phyloP scores from a whole-genome alignment of 2,329 filamentous ascomycete species.

The Trichoderma simmonsii region DNA sequence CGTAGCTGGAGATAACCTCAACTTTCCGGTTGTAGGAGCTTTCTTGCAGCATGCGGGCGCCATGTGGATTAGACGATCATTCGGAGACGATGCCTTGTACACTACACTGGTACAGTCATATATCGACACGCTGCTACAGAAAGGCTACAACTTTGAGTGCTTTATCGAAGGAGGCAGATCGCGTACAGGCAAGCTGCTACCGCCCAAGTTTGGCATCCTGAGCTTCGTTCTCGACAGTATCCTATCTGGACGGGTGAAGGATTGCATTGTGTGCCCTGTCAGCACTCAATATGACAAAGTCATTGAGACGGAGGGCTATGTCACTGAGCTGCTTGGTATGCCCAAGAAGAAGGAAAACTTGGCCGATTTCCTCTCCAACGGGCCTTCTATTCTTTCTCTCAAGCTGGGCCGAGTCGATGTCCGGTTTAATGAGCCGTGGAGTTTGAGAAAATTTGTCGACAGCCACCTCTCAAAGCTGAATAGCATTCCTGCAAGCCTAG shows the following conservation, averaged over 20 bases:
- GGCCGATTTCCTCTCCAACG: slow-evolving; percentile 78
- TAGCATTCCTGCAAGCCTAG: slow-evolving; percentile 38
- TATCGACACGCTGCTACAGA: slow-evolving; percentile 85
- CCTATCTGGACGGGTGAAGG: slow-evolving; percentile 80
- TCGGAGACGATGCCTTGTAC: slow-evolving; percentile 89
- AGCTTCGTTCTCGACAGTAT: slow-evolving; percentile 89
- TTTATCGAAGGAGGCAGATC: slow-evolving; percentile 96
- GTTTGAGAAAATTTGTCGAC: slow-evolving; percentile 74
- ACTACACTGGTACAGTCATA: slow-evolving; percentile 92
- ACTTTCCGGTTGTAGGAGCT: slow-evolving; percentile 83
- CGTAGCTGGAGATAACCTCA: slow-evolving; percentile 93
- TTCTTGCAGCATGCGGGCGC: slow-evolving; percentile 96
- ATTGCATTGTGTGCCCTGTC: slow-evolving; percentile 91
- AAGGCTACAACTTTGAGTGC: slow-evolving; percentile 93
- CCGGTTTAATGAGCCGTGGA: slow-evolving; percentile 96
- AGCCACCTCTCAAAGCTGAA: slow-evolving; percentile 64
- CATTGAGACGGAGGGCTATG: slow-evolving; percentile 95
- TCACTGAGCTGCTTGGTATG: slow-evolving; percentile 86
- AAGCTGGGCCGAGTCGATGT: slow-evolving; percentile 91
- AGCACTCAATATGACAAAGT: slow-evolving; percentile 99
- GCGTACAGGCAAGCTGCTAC: slow-evolving; percentile 86
- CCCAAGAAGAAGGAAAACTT: slow-evolving; percentile 96
- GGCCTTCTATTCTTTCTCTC: slow-evolving; percentile 81
- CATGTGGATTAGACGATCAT: slow-evolving; percentile 92
- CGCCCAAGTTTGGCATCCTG: slow-evolving; percentile 93